Percentiles rank a stretch among this genome's conserved stretches.
Evolutionary conservation across 306 rosid species (phyloP).

Genomic region (Macrotyloma uniflorum): DNA sequence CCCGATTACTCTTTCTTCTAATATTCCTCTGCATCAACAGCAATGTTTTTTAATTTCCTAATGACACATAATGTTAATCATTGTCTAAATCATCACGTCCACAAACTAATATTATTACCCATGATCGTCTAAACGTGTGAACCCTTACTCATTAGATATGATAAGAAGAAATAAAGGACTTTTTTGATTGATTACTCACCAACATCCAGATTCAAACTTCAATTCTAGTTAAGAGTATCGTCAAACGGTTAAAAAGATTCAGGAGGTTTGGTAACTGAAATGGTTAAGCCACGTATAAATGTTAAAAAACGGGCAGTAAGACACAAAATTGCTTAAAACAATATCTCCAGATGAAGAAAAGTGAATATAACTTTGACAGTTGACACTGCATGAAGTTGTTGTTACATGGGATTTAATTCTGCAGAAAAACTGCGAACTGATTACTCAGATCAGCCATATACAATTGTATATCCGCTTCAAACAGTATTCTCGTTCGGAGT

Average conservation of each 20-base stretch:
- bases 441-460: constrained; percentile 47
- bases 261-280: not conserved
- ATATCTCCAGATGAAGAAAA: constrained; percentile 29
- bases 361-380: constrained; percentile 36
- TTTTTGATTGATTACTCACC: not conserved
- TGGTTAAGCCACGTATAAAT: not conserved
- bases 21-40: too few species aligned
- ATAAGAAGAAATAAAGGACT: not conserved
- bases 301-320: constrained; percentile 16
- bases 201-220: not conserved
- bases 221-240: not conserved
- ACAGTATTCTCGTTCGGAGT: constrained; percentile 32
- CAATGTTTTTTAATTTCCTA: too few species aligned
- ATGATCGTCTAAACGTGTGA: not conserved
- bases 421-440: constrained; percentile 41
- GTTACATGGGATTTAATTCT: constrained; percentile 36
- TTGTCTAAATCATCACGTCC: not conserved
- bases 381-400: constrained; percentile 32
- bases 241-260: constrained; percentile 4
- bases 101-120: not conserved
- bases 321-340: constrained; percentile 36
- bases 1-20: too few species aligned
- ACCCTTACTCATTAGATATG: not conserved
- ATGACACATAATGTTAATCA: not conserved
- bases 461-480: constrained; percentile 47